Conservation (phyloP, 2,329 filamentous ascomycete species). For the Nannizziopsis arthrosporioides region DNA sequence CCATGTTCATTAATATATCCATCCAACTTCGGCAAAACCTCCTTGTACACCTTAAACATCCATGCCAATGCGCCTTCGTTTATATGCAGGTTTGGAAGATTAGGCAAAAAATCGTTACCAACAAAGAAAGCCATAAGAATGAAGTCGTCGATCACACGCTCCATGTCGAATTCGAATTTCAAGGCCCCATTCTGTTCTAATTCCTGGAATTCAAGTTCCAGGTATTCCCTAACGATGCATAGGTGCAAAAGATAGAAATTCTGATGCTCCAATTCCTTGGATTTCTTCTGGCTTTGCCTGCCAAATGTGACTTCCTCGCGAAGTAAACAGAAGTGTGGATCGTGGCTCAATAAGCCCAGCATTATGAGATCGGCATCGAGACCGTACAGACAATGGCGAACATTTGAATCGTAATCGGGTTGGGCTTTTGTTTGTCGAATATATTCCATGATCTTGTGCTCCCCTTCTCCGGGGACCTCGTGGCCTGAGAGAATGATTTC, state of each 20-base stretch:
- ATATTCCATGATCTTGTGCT: slow-evolving; percentile 99
- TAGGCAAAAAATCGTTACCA: slow-evolving; percentile 96
- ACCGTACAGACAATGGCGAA: slow-evolving; percentile 93
- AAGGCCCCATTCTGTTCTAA: slow-evolving; percentile 62
- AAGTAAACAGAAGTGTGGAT: slow-evolving; percentile 93
- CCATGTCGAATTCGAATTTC: slow-evolving; percentile 77
- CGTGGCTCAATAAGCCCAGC: slow-evolving; percentile 91
- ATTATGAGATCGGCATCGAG: slow-evolving; percentile 97
- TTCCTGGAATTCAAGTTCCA: slow-evolving; percentile 94
- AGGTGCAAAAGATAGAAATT: slow-evolving; percentile 97
- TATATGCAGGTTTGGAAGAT: slow-evolving; percentile 90
- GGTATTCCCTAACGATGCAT: slow-evolving; percentile 92
- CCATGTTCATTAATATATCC: slow-evolving; percentile 96
- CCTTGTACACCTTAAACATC: slow-evolving; percentile 97
- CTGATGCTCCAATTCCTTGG: slow-evolving; percentile 94
- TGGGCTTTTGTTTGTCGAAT: slow-evolving; percentile 96
- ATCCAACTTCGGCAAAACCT: slow-evolving; percentile 70
- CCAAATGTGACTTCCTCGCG: slow-evolving; percentile 98
- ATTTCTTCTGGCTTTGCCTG: slow-evolving; percentile 72
- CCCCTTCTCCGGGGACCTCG: slow-evolving; percentile 93
- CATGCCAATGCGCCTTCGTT: slow-evolving; percentile 93
- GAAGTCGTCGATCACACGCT: slow-evolving; percentile 96
- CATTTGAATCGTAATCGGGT: slow-evolving; percentile 79
- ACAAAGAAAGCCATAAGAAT: slow-evolving; percentile 99
- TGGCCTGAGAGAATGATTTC: slow-evolving; percentile 94